Base-by-base conservation (phyloP, 1,284 basidiomycete species). In the Pseudozyma thailandica region DNA sequence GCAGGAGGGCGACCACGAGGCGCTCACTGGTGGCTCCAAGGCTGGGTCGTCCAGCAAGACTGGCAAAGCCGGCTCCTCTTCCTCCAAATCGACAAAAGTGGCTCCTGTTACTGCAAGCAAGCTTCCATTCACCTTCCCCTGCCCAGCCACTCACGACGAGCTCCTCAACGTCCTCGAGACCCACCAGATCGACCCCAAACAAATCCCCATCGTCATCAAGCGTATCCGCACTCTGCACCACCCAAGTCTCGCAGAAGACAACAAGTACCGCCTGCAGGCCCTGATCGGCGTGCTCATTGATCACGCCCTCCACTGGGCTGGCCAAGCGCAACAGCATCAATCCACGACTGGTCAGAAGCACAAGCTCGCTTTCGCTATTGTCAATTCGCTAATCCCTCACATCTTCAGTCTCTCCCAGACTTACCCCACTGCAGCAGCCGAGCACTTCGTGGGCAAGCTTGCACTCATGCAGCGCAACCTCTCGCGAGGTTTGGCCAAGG, bases 391-490 rank as follows among this genome's bases (percentile, higher is more conserved):
- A 37, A 83, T 91, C n/a, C 90, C 92, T 6, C 94, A 96, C 74
- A 86, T 98, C 51, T 88, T 88, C 69, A 87, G 90, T 13, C 88
- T 98, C 41, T 89, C 90, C 28, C 89, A 90, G 75, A 85, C 90
- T 20, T 95, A 94, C 84, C 92, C 95, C 0, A 87, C 91, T 51
- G 88, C 90, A 41, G 87, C 90, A 5, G 92, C 94, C 0, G 87
- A 89, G 47, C 88, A 90, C 78, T 94, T 94, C 83, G 88, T 91
- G 60, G 85, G 87, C 47, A 98, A 98, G 84, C 87, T 98, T 43
- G 85, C 87, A 0, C 84, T 97, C 10, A 96, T 98, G 92, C 90
- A 98, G 83, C 94, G 94, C 85, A 98, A 98, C 82, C 88, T 98
- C 47, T 89, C 89, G 55, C 89, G 90, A 6, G 94, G 94, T 6